Evolutionary conservation across 164 flowering plant genomes (phyloP).

Genomic region (Stephania japonica): DNA sequence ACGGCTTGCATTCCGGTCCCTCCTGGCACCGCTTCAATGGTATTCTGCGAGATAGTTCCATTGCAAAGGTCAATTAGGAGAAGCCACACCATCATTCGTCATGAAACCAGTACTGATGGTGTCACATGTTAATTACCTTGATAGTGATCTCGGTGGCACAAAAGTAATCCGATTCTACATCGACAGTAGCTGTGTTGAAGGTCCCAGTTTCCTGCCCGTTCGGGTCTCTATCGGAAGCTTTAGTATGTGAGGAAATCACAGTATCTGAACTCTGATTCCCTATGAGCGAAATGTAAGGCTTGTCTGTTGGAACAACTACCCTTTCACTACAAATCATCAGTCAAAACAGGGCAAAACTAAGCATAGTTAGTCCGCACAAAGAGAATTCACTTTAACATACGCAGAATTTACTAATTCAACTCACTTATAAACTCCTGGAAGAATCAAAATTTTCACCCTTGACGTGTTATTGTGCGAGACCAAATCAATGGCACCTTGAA

Average conservation of each 20-base stretch:
- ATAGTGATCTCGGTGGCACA: conserved; percentile 73
- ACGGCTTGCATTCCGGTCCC: conserved; percentile 75
- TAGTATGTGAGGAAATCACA: conserved; percentile 60
- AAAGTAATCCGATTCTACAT: conserved; percentile 70
- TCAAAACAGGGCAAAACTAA: background rate
- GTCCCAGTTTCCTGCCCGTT: conserved; percentile 59
- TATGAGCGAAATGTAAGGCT: conserved; percentile 79
- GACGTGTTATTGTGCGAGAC: conserved; percentile 44
- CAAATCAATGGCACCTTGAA: conserved; percentile 84
- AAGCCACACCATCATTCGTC: no score
- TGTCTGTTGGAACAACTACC: conserved; percentile 49
- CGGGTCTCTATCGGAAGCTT: conserved; percentile 52
- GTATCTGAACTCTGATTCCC: conserved; percentile 39
- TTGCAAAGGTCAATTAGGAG: no score
- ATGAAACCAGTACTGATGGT: no score
- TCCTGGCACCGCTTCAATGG: conserved; percentile 48
- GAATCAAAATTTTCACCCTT: conserved; percentile 64
- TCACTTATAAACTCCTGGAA: conserved; percentile 81
- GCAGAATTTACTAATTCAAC: background rate
- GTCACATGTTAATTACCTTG: conserved; percentile 30
- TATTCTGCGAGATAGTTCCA: conserved; percentile 40
- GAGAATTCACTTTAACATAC: background rate
- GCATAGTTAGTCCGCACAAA: background rate
- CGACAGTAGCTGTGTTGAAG: conserved; percentile 56
- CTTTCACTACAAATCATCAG: conserved; percentile 54